Percentiles rank a stretch among this genome's conserved stretches.
Conservation (phyloP, 2,329 filamentous ascomycete species). For the Graphilbum ipis-grandicollis region DNA sequence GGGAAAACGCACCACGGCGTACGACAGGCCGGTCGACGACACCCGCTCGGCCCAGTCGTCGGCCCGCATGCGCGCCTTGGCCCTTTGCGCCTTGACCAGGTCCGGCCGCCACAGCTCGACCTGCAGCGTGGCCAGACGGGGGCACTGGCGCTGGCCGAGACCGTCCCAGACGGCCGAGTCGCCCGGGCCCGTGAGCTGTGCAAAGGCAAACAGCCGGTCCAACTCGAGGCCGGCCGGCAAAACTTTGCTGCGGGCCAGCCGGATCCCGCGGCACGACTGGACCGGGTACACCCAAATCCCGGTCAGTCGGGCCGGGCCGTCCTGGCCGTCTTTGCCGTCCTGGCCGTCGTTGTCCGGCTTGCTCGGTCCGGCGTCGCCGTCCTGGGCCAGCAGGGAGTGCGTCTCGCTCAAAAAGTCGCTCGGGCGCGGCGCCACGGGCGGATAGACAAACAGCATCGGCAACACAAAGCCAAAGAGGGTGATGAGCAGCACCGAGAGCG, state of each 20-base stretch:
- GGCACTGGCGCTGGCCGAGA: constrained; percentile 51
- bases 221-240: constrained; percentile 55
- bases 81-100: constrained; percentile 31
- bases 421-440: constrained; percentile 32
- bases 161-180: constrained; percentile 45
- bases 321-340: neutral
- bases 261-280: constrained; percentile 66
- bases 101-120: constrained; percentile 56
- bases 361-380: neutral
- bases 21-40: constrained; percentile 29
- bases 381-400: constrained; percentile 29
- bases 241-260: constrained; percentile 47
- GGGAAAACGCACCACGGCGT: constrained; percentile 51
- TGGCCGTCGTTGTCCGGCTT: neutral
- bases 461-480: constrained; percentile 33
- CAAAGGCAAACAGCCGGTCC: constrained; percentile 73
- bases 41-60: constrained; percentile 17
- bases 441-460: constrained; percentile 36
- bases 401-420: constrained; percentile 38
- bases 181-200: constrained; percentile 36
- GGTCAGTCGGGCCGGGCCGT: constrained; percentile 21
- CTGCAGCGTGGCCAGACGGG: constrained; percentile 52
- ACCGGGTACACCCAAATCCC: constrained; percentile 68
- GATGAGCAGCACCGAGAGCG: constrained; percentile 19
- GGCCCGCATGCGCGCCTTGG: constrained; percentile 10